Percentiles rank a stretch among this genome's conserved stretches.
Conservation (phyloP, 1,284 basidiomycete genomes). For the Anthracocystis walkeri region DNA sequence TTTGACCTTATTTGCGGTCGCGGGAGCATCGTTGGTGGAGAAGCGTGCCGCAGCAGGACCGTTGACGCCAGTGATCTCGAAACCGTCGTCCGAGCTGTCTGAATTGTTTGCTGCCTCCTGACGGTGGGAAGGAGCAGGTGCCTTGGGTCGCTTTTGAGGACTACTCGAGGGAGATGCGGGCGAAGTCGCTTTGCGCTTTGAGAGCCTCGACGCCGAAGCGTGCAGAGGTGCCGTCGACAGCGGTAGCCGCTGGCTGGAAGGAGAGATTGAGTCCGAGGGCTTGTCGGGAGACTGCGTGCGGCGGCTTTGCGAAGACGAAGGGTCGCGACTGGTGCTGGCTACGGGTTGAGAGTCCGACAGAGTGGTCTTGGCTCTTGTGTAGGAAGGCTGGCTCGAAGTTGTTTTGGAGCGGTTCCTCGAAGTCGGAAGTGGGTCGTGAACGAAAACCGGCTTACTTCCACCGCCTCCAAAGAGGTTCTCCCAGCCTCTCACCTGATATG, state of each 20-base stretch:
- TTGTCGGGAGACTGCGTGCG: neutral
- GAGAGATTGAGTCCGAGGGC: neutral
- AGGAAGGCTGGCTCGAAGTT: neutral
- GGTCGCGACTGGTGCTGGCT: neutral
- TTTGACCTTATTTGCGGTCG: neutral
- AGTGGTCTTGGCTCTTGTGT: neutral
- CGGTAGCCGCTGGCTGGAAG: conserved; percentile 6
- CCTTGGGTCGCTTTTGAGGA: neutral
- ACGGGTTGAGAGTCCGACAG: neutral
- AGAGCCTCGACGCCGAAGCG: neutral
- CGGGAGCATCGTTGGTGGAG: neutral
- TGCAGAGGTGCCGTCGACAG: conserved; percentile 15
- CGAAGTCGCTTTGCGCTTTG: conserved; percentile 26
- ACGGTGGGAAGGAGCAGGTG: neutral
- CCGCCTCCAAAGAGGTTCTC: conserved; percentile 35
- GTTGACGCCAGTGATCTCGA: conserved; percentile 12
- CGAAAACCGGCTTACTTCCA: conserved; percentile 22
- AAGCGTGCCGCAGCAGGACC: conserved; percentile 11
- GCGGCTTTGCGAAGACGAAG: conserved; percentile 3
- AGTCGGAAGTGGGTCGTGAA: conserved; percentile 2
- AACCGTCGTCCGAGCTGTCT: conserved; percentile 29
- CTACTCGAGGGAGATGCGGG: neutral
- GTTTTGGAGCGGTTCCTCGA: neutral
- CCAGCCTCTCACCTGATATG: conserved; percentile 35
- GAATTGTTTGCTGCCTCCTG: neutral